Percentiles rank a stretch among this genome's conserved stretches.
phyloP scores from a whole-genome alignment of 352 stramenopile species.

The Globisporangium spinosum region DNA sequence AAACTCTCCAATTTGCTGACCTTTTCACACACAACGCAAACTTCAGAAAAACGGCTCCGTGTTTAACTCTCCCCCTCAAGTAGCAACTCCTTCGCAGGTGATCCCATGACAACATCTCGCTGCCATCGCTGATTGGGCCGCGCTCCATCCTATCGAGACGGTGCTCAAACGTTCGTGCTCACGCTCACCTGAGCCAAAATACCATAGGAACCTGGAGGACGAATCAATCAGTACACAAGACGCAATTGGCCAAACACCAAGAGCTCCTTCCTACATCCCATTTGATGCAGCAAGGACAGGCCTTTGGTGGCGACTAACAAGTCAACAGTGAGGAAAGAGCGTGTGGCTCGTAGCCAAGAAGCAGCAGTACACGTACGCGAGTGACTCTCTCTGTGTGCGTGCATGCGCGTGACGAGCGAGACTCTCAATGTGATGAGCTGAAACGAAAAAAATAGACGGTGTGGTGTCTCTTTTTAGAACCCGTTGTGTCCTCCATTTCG shows the following conservation, averaged over 20 bases:
- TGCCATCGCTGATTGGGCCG: background rate
- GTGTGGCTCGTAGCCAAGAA: background rate
- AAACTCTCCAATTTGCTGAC: background rate
- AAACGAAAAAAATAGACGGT: background rate
- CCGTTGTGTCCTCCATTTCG: background rate
- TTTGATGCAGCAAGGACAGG: background rate
- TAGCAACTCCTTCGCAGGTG: slow-evolving; percentile 7
- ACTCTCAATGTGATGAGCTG: background rate
- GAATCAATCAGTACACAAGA: background rate
- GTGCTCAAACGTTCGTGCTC: background rate
- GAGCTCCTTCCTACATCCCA: background rate
- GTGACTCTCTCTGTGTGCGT: background rate
- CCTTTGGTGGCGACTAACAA: background rate
- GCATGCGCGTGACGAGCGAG: background rate
- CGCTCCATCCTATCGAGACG: background rate
- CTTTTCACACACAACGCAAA: background rate
- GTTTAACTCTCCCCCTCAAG: slow-evolving; percentile 7
- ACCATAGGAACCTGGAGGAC: background rate
- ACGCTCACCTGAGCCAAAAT: background rate
- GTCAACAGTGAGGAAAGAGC: background rate
- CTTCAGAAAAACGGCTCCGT: slow-evolving; percentile 4
- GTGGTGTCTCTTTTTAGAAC: background rate
- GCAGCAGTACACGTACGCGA: background rate
- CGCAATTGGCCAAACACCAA: background rate
- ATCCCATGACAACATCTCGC: background rate